Evolutionary conservation across 257 asterid genomes (phyloP), one percentile per base, ranked within the genome.

Genomic region (Nicotiana tabacum): DNA sequence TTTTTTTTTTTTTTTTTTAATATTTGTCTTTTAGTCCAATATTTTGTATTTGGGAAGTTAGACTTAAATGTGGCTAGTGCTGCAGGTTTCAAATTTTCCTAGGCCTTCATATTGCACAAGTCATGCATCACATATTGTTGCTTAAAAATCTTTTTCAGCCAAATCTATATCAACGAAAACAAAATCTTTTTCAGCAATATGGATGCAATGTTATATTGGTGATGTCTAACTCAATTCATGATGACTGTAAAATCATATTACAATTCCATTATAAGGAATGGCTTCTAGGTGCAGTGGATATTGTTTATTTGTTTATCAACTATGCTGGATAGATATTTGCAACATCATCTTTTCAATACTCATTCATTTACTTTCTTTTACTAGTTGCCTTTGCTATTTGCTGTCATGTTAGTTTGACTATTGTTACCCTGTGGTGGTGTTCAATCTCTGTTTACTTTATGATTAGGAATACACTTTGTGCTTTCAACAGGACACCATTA

Each of bases 401-500:
- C 37, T 70, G 78, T 15, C 37, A 70, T 21, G 78, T 43, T 70
- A 43, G 65, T 65, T 65, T 17, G 35, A 81, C 61, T 69, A 6
- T 7, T 30, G 12, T 60, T 43, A 70, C 60, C 78, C 78, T 11
- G 46, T 70, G 66, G 29, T 58, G 76, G 65, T 43, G 78, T 5
- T 70, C 78, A 21, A 43, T 70, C 37, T 12, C 13, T 17, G 8
- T 9, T n/a, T 70, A 17, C 68, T 29, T 60, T 37, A 65, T 39
- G 79, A 55, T 81, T 39, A 58, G 27, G 78, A 78, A 21, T 43
- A 24, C n/a, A 1, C 2, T 82, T 77, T 48, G 10, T 62, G 55
- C 37, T 60, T 77, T 57, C 24, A 80, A 51, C 91, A 89, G 93
- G 90, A 90, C 58, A 80, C 99, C 98, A 3, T 86, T 93, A 78